Conservation (phyloP, 768 basidiomycete genomes). For the Boletus edulis region DNA sequence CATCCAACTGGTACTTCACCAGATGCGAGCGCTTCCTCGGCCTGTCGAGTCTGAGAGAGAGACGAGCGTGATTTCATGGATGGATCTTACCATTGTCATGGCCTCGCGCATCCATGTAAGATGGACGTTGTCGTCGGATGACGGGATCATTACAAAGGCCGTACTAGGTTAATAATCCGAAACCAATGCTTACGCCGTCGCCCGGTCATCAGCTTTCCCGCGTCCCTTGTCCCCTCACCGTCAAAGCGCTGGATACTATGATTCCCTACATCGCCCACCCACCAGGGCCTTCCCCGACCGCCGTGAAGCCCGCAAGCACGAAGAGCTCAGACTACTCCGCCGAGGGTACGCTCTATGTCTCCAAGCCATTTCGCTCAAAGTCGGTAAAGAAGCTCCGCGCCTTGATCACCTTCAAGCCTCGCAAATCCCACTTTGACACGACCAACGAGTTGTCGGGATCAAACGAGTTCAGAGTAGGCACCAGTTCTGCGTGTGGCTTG, state of each 20-base stretch:
- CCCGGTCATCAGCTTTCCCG: no score
- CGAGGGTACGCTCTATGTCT: constrained; percentile 69
- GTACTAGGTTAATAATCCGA: no score
- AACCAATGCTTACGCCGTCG: no score
- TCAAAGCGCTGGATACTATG: neutral
- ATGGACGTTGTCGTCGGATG: constrained; percentile 28
- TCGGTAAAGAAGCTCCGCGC: constrained; percentile 77
- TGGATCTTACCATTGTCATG: constrained; percentile 65
- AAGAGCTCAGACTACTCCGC: constrained; percentile 39
- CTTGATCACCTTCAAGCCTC: constrained; percentile 81
- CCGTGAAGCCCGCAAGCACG: constrained; percentile 14
- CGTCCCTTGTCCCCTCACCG: no score
- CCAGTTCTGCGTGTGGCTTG: neutral
- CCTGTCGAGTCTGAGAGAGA: constrained; percentile 42
- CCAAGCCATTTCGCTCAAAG: constrained; percentile 71
- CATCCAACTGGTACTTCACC: constrained; percentile 97
- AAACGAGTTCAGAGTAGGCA: constrained; percentile 79
- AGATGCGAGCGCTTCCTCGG: constrained; percentile 79
- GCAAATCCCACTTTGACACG: constrained; percentile 83
- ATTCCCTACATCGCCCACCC: constrained; percentile 1
- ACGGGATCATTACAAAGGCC: neutral
- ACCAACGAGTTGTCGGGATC: constrained; percentile 66
- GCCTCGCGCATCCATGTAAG: constrained; percentile 81
- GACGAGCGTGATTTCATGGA: neutral
- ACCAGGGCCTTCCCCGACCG: neutral